Evolutionary conservation across 2,329 filamentous ascomycete species (phyloP).

Genomic region (Aureobasidium mangrovei): DNA sequence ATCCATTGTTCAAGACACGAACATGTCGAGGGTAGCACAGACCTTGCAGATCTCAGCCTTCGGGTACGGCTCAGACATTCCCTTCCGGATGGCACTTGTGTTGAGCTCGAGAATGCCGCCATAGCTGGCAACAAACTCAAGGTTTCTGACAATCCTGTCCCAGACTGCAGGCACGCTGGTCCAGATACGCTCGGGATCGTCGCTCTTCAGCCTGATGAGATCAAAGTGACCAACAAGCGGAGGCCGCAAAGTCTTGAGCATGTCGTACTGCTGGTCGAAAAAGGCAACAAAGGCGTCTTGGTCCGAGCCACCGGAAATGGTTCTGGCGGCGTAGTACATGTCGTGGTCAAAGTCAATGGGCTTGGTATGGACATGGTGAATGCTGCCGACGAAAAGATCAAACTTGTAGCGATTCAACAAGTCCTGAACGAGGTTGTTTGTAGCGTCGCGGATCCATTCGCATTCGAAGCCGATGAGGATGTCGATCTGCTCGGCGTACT

Average conservation of each 20-base stretch:
- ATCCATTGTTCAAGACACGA: neutral
- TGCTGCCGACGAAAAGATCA: constrained; percentile 86
- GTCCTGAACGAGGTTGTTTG: constrained; percentile 50
- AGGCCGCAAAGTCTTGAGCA: constrained; percentile 65
- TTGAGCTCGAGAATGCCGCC: constrained; percentile 86
- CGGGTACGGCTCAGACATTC: constrained; percentile 84
- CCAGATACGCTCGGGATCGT: constrained; percentile 56
- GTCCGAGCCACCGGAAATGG: constrained; percentile 52
- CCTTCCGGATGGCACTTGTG: constrained; percentile 78
- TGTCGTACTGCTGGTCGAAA: constrained; percentile 77
- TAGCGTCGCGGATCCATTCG: constrained; percentile 75
- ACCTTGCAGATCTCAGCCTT: constrained; percentile 68
- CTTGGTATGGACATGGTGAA: constrained; percentile 79
- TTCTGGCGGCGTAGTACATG: constrained; percentile 57
- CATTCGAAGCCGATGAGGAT: constrained; percentile 86
- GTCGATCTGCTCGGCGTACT: constrained; percentile 62
- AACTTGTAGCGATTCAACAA: constrained; percentile 55
- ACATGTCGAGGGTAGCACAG: constrained; percentile 20
- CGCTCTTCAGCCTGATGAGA: constrained; percentile 72
- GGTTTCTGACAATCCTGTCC: constrained; percentile 63
- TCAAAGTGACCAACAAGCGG: constrained; percentile 90
- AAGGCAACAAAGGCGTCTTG: constrained; percentile 71
- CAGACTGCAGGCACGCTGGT: constrained; percentile 51
- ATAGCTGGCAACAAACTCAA: constrained; percentile 60
- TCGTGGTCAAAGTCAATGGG: constrained; percentile 79